phyloP scores from a whole-genome alignment of 768 basidiomycete genomes.

The Leccinellum rugosiceps region DNA sequence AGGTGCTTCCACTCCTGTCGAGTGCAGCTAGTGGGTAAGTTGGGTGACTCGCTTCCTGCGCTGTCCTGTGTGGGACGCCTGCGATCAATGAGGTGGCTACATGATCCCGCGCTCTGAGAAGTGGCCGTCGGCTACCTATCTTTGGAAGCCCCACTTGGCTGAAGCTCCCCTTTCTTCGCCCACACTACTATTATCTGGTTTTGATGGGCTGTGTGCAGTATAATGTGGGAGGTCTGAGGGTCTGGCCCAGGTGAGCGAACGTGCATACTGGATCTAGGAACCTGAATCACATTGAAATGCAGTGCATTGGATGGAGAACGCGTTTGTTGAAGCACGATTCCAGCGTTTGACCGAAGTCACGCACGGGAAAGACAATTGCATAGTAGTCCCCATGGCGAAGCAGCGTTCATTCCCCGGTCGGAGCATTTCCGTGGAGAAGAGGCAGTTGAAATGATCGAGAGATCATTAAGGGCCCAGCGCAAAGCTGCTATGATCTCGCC shows the following conservation, averaged over 20 bases:
- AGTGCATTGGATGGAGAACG: conserved; percentile 61
- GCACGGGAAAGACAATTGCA: conserved; percentile 35
- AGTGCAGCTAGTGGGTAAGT: background rate
- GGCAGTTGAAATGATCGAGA: conserved; percentile 72
- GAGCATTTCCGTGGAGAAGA: conserved; percentile 68
- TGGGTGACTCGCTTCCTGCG: conserved; percentile 4
- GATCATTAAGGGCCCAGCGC: conserved; percentile 68
- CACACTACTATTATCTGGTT: conserved; percentile 34
- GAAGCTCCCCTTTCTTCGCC: background rate
- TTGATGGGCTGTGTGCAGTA: conserved; percentile 69
- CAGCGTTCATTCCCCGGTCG: conserved; percentile 46
- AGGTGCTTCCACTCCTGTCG: conserved; percentile 25
- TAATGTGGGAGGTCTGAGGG: conserved; percentile 82
- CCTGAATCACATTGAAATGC: conserved; percentile 10
- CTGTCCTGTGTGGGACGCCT: background rate
- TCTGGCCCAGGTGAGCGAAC: conserved; percentile 59
- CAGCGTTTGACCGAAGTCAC: conserved; percentile 70
- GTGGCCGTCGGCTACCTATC: background rate
- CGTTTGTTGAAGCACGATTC: conserved; percentile 82
- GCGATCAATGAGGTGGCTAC: conserved; percentile 9
- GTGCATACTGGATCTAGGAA: conserved; percentile 10
- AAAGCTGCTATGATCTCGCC: conserved; percentile 72
- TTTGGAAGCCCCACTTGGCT: background rate
- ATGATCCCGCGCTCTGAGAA: conserved; percentile 6
- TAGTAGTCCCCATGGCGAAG: conserved; percentile 30